Base-by-base conservation (phyloP, 1,284 basidiomycete species). In the Ustilago loliicola region DNA sequence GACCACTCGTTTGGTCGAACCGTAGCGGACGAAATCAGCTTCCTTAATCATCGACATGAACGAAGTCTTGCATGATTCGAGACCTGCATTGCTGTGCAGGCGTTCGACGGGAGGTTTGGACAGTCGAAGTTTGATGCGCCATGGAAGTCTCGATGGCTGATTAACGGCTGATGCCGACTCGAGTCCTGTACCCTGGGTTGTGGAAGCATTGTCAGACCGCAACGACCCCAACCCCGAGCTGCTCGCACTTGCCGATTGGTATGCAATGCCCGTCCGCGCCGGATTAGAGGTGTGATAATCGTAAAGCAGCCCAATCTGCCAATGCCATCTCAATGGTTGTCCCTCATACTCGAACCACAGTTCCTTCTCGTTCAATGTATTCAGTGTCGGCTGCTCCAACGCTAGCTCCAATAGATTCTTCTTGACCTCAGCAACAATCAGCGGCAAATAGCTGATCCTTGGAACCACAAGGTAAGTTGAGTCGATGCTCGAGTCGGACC, bases 1-100 rank as follows among this genome's bases (percentile, higher is more conserved):
- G 56, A 69, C 70, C 17, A 84, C 81, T 32, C 73, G 66, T 53
- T 79, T 80, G 5, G 82, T 83, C 17, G 71, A 82, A 21, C 82
- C 82, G 40, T 75, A 80, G 13, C 81, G 77, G 2, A 84, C 81
- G 67, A 83, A 83, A 69, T 84, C 82, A 30, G 82, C 81, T 55
- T 83, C 81, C 36, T 84, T 84, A 69, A 83, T 69, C 76, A 79
- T 77, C 29, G 76, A 77, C 82, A 84, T 84, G 69, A 82, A 84
- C 30, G 66, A 72, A 7, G 74, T 70, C 48, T 80, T 71, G 74
- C 80, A 79, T 6, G 68, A 66, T 51, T 77, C 77, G 17, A 81
- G 56, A 6, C 76, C 69, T 3, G 72, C 55, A 30, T 79, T 72
- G 42, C 72, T 74, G 52, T 77, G 77, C 6, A 83, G 66, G 57